These are phyloP conservation scores for Pseudozyma sp. DNA, from an alignment of 1,284 basidiomycete species.

Conservation along the genomic window DNA sequence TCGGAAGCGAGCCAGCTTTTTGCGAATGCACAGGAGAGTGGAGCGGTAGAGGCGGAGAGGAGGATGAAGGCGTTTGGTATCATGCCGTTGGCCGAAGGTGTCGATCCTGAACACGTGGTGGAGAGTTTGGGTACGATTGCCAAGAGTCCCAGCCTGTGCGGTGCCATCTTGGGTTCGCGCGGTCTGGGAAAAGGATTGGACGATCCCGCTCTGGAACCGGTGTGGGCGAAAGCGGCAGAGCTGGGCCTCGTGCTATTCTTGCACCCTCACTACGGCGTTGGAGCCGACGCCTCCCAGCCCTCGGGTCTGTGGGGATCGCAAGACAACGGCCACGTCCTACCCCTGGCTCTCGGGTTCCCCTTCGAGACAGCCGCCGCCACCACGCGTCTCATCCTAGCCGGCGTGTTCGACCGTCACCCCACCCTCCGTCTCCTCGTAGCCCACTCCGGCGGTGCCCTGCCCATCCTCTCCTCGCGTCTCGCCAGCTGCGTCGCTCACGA, in stretches of 20 bases:
- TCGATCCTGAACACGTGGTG: constrained; percentile 74
- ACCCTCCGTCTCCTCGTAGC: constrained; percentile 80
- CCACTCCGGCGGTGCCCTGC: constrained; percentile 84
- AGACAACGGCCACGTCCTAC: constrained; percentile 85
- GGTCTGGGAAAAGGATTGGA: constrained; percentile 83
- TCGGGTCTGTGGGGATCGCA: constrained; percentile 75
- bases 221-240: constrained; percentile 75
- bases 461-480: constrained; percentile 80
- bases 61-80: constrained; percentile 84
- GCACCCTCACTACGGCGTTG: constrained; percentile 42
- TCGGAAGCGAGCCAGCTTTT: constrained; percentile 56
- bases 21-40: constrained; percentile 35
- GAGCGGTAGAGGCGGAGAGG: constrained; percentile 70
- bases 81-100: constrained; percentile 79
- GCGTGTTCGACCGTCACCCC: constrained; percentile 82
- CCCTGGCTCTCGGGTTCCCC: constrained; percentile 85
- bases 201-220: constrained; percentile 76
- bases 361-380: constrained; percentile 86
- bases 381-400: constrained; percentile 82
- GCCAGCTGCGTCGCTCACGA: constrained; percentile 86
- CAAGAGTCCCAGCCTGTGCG: constrained; percentile 70
- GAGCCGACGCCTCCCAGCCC: constrained; percentile 13
- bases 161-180: constrained; percentile 82
- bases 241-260: constrained; percentile 34
- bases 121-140: constrained; percentile 77